These are phyloP conservation scores for Helicocarpus griseus DNA, from an alignment of 2,329 filamentous ascomycete species.

Conservation along the genomic window DNA sequence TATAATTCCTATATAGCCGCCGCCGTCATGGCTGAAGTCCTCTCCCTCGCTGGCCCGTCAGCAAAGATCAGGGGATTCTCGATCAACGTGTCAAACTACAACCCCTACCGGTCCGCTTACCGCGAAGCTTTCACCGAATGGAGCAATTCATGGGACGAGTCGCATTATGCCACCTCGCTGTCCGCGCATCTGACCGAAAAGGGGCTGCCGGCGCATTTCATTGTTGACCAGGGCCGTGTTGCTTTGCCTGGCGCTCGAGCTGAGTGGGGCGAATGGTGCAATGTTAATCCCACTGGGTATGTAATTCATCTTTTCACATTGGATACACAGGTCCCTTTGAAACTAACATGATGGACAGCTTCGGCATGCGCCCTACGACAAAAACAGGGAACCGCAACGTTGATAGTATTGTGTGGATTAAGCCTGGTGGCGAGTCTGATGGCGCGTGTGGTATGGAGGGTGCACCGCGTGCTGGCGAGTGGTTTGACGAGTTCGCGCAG, in stretches of 20 bases:
- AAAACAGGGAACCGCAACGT: constrained; percentile 27
- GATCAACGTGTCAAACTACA: constrained; percentile 38
- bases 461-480: constrained; percentile 31
- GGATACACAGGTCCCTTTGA: not conserved
- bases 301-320: not conserved
- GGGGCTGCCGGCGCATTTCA: constrained; percentile 36
- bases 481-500: constrained; percentile 36
- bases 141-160: constrained; percentile 34
- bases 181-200: constrained; percentile 28
- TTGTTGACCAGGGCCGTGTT: constrained; percentile 38
- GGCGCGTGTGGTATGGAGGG: constrained; percentile 29
- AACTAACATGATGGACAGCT: constrained; percentile 16
- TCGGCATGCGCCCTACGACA: constrained; percentile 28
- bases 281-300: constrained; percentile 28
- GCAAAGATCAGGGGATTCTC: constrained; percentile 30
- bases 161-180: constrained; percentile 32
- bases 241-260: constrained; percentile 27
- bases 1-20: constrained; percentile 22
- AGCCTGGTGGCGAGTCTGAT: constrained; percentile 37
- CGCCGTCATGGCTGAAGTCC: constrained; percentile 31
- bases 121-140: constrained; percentile 35
- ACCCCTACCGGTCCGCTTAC: constrained; percentile 28
- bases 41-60: constrained; percentile 22
- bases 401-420: constrained; percentile 38
- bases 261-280: constrained; percentile 39